These are phyloP conservation scores for Plasmopara halstedii DNA, from an alignment of 352 stramenopile genomes.

Conservation along the genomic window DNA sequence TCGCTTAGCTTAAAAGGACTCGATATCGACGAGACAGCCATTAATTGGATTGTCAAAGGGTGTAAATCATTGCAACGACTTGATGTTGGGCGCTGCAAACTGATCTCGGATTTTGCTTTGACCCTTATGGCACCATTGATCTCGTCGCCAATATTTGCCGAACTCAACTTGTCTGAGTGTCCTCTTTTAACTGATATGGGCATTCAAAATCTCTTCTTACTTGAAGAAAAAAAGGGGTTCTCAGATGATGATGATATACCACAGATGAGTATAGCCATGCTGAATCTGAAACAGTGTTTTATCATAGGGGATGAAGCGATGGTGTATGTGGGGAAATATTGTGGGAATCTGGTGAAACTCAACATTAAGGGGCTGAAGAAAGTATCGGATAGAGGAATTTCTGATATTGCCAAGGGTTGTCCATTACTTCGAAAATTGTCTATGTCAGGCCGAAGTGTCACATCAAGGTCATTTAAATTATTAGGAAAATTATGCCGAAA, in stretches of 20 bases:
- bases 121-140: constrained; percentile 39
- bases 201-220: constrained; percentile 40
- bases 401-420: constrained; percentile 43
- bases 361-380: constrained; percentile 49
- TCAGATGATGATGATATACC: constrained; percentile 11
- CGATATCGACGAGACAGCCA: constrained; percentile 47
- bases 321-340: constrained; percentile 22
- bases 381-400: constrained; percentile 45
- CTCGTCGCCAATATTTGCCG: constrained; percentile 14
- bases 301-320: constrained; percentile 41
- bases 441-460: constrained; percentile 47
- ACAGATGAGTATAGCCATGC: constrained; percentile 1
- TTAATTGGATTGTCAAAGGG: constrained; percentile 66
- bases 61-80: constrained; percentile 35
- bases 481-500: constrained; percentile 49
- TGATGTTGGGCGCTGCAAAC: constrained; percentile 39
- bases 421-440: constrained; percentile 28
- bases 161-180: constrained; percentile 47
- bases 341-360: constrained; percentile 32
- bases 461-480: constrained; percentile 34
- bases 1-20: constrained; percentile 38
- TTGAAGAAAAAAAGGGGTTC: constrained; percentile 11
- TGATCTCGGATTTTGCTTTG: constrained; percentile 53
- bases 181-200: constrained; percentile 33
- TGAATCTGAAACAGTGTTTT: constrained; percentile 57